Evolutionary conservation across 495 filamentous ascomycete species (phyloP).

Genomic region (Neurospora sp.): DNA sequence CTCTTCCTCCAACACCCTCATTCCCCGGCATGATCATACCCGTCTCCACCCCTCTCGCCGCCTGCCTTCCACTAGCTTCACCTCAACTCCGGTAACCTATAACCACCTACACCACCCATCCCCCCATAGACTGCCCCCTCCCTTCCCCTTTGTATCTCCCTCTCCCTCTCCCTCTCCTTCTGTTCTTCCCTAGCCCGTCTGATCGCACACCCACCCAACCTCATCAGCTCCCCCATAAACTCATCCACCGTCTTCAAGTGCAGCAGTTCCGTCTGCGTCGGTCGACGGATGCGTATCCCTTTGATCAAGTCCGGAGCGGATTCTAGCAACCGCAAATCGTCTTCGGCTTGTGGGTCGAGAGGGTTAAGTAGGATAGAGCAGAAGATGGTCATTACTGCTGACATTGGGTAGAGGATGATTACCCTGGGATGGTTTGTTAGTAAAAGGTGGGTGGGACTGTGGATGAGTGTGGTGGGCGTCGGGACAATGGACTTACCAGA

Average conservation of each 20-base stretch:
- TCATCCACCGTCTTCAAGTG: constrained; percentile 38
- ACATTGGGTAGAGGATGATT: constrained; percentile 43
- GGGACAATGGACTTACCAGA: constrained; percentile 30
- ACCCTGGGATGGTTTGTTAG: constrained; percentile 13
- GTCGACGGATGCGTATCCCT: constrained; percentile 28
- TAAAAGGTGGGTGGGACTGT: neutral
- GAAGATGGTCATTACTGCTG: constrained; percentile 39
- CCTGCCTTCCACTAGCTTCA: neutral
- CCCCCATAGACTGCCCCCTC: too few relatives aligned
- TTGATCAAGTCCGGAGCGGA: constrained; percentile 34
- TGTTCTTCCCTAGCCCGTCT: constrained; percentile 2
- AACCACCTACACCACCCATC: neutral
- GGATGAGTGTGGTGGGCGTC: neutral
- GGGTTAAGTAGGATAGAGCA: constrained; percentile 42
- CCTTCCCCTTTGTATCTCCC: neutral
- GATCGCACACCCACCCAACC: constrained; percentile 17
- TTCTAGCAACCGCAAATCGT: constrained; percentile 33
- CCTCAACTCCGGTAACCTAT: neutral
- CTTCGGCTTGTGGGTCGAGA: constrained; percentile 31
- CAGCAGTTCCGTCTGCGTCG: constrained; percentile 32
- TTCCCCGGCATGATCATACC: neutral
- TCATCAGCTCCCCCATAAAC: constrained; percentile 36
- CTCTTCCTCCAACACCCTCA: neutral
- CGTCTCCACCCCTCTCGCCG: neutral
- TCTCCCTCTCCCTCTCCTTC: neutral